Percentiles rank a stretch among this genome's conserved stretches.
These are phyloP conservation scores for Phytopythium aichiense DNA, from an alignment of 352 stramenopile genomes.

Conservation along the genomic window DNA sequence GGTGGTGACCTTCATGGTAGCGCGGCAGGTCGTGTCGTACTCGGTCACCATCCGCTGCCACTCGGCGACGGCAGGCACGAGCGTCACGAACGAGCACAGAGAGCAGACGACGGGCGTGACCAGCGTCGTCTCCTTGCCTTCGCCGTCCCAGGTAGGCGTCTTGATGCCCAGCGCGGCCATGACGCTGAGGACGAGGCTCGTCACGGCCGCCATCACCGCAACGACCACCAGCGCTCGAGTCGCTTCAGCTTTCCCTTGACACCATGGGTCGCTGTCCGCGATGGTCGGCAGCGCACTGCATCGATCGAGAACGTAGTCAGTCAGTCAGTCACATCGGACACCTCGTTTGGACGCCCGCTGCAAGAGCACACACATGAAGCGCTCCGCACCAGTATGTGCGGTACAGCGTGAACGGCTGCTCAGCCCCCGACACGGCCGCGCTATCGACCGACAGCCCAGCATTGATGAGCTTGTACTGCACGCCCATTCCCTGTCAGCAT, in stretches of 20 bases:
- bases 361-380: background rate
- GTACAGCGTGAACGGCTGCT: conserved; percentile 23
- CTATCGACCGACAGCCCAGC: conserved; percentile 41
- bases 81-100: conserved; percentile 30
- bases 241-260: conserved; percentile 36
- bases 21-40: conserved; percentile 42
- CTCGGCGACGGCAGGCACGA: conserved; percentile 46
- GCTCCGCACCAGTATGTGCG: conserved; percentile 34
- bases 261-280: conserved; percentile 56
- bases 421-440: conserved; percentile 17
- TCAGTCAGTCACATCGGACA: too few relatives aligned
- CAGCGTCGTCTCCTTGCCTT: conserved; percentile 57
- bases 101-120: conserved; percentile 48
- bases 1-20: conserved; percentile 38
- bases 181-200: conserved; percentile 48
- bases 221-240: conserved; percentile 49
- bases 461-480: conserved; percentile 84
- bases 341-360: too few relatives aligned
- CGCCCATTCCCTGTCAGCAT: conserved; percentile 43
- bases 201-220: conserved; percentile 44
- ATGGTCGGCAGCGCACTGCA: conserved; percentile 34
- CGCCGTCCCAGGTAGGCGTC: conserved; percentile 71
- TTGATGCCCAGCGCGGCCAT: conserved; percentile 54
- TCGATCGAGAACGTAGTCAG: background rate
- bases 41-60: conserved; percentile 56